Percentiles rank a stretch among this genome's conserved stretches.
These are phyloP conservation scores for Fusarium lateritium DNA, from an alignment of 2,329 filamentous ascomycete species.

Conservation along the genomic window DNA sequence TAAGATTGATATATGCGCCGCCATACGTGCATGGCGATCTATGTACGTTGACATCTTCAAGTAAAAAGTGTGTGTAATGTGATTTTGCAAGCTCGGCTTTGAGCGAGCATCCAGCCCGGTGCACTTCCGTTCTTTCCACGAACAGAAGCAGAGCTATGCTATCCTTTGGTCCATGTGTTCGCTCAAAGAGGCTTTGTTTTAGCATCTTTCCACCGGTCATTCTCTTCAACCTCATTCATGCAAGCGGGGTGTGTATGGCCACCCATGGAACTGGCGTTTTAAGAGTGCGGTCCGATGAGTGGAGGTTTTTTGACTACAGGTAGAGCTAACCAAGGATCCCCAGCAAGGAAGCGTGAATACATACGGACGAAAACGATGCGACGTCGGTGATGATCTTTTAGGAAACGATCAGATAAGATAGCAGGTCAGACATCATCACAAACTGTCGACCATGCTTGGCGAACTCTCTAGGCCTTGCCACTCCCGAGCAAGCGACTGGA, in stretches of 20 bases:
- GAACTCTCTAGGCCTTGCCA: slow-evolving; percentile 21
- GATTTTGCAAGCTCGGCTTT: background rate
- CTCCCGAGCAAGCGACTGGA: slow-evolving; percentile 18
- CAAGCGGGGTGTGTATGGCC: slow-evolving; percentile 33
- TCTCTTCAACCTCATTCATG: slow-evolving; percentile 21
- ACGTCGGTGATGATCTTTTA: slow-evolving; percentile 60
- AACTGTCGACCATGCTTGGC: slow-evolving; percentile 20
- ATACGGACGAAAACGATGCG: slow-evolving; percentile 32
- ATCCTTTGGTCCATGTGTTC: slow-evolving; percentile 2
- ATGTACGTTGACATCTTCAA: slow-evolving; percentile 19
- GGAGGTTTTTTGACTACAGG: slow-evolving; percentile 23
- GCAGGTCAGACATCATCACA: slow-evolving; percentile 2
- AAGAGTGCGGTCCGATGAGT: slow-evolving; percentile 32
- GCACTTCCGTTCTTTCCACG: background rate
- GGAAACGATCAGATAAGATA: slow-evolving; percentile 49
- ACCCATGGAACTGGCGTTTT: slow-evolving; percentile 24
- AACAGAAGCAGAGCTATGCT: background rate
- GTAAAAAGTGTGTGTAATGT: background rate
- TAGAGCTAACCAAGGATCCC: slow-evolving; percentile 31
- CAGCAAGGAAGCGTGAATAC: slow-evolving; percentile 14
- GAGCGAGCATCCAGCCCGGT: background rate
- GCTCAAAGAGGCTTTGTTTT: background rate
- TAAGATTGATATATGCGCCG: background rate
- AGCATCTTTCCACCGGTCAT: background rate
- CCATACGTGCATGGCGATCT: slow-evolving; percentile 14